Percentiles rank a stretch among this genome's conserved stretches.
These are phyloP conservation scores for Fusarium vanettenii DNA, from an alignment of 2,329 filamentous ascomycete genomes.

Conservation along the genomic window DNA sequence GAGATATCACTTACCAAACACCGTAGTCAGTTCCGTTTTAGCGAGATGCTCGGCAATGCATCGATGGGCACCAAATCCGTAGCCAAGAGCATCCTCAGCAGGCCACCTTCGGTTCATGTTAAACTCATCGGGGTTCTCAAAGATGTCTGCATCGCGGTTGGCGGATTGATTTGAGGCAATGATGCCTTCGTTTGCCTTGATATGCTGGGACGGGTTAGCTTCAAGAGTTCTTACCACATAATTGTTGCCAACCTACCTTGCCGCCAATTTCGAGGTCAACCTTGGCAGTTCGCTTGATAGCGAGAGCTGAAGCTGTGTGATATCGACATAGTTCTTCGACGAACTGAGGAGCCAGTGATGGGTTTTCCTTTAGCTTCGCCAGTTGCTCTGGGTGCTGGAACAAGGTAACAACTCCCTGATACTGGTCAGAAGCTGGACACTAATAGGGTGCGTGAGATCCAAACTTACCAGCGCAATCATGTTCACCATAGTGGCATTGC, in stretches of 20 bases:
- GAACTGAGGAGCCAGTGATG: slow-evolving; percentile 51
- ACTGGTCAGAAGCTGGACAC: fast-evolving
- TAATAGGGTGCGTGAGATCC: fast-evolving
- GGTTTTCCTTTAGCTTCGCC: slow-evolving; percentile 53
- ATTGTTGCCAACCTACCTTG: slow-evolving; percentile 41
- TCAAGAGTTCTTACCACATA: neutral
- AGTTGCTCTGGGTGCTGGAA: slow-evolving; percentile 57
- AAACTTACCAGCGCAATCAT: slow-evolving; percentile 58
- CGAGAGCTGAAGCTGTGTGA: slow-evolving; percentile 60
- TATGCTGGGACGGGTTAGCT: slow-evolving; percentile 37
- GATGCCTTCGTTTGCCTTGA: slow-evolving; percentile 58
- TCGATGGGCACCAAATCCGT: slow-evolving; percentile 58
- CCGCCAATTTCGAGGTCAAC: slow-evolving; percentile 58
- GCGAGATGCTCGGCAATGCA: slow-evolving; percentile 60
- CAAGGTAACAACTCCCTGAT: slow-evolving; percentile 57
- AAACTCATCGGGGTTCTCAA: slow-evolving; percentile 55
- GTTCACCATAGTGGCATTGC: slow-evolving; percentile 64
- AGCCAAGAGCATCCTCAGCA: slow-evolving; percentile 54
- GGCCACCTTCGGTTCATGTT: slow-evolving; percentile 53
- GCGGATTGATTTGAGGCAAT: slow-evolving; percentile 60
- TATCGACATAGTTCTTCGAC: slow-evolving; percentile 62
- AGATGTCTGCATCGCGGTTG: slow-evolving; percentile 60
- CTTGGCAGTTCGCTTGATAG: slow-evolving; percentile 60
- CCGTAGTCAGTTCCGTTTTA: slow-evolving; percentile 21
- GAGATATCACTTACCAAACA: slow-evolving; percentile 3